A percentile compares a stretch with the other conserved stretches of the same genome.
These are phyloP conservation scores for Talaromyces adpressus DNA, from an alignment of 495 filamentous ascomycete genomes.

Conservation along the genomic window DNA sequence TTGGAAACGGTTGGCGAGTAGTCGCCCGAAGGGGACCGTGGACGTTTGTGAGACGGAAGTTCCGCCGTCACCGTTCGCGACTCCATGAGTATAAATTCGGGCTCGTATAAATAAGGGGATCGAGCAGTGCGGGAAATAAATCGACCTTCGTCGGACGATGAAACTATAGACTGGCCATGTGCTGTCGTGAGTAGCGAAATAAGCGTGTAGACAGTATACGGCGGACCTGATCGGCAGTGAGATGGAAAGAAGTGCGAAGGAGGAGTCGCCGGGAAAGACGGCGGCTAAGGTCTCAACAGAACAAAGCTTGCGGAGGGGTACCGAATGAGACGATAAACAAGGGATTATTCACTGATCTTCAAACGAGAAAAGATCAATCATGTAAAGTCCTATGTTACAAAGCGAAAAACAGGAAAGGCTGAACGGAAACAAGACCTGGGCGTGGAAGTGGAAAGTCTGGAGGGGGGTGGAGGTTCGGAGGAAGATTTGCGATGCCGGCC, in stretches of 20 bases:
- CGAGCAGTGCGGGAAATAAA: conserved; percentile 10
- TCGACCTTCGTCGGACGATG: not conserved
- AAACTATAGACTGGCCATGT: not conserved
- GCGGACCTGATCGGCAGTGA: not conserved
- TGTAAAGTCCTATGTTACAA: not conserved
- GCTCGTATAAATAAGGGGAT: not conserved
- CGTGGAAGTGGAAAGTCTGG: conserved; percentile 2
- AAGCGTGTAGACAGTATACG: not conserved
- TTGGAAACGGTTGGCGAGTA: conserved; percentile 39
- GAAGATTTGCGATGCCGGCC: not conserved
- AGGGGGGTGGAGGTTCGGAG: conserved; percentile 5
- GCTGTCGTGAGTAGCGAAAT: not conserved
- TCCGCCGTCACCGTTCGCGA: conserved; percentile 29
- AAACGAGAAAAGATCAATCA: not conserved
- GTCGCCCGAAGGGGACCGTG: conserved; percentile 51
- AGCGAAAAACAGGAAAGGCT: not conserved
- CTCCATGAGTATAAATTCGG: conserved; percentile 24
- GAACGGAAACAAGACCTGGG: conserved; percentile 10
- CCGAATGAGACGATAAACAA: not conserved
- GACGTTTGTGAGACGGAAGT: conserved; percentile 45
- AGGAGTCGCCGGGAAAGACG: not conserved
- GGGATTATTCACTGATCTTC: not conserved
- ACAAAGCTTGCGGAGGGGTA: not conserved
- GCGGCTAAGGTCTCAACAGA: not conserved
- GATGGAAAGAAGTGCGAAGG: not conserved